Evolutionary conservation across 2,329 filamentous ascomycete genomes (phyloP).

Genomic region (Plenodomus lindquistii): DNA sequence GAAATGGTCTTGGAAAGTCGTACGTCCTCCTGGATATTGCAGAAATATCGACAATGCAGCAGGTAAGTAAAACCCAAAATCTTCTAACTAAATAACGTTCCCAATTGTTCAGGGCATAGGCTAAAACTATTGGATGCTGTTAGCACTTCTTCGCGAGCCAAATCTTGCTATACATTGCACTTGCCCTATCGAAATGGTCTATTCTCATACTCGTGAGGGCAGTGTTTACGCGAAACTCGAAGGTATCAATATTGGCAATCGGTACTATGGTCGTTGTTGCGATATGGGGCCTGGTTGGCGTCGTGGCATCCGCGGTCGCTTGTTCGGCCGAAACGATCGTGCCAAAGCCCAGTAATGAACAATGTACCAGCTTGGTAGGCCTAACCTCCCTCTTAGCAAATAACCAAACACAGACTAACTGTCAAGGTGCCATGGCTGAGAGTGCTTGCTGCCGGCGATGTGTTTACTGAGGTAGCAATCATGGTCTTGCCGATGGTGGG

Average conservation of each 20-base stretch:
- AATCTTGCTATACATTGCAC: slow-evolving; percentile 6
- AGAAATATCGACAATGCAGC: neutral
- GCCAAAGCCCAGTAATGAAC: neutral
- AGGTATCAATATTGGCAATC: neutral
- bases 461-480: slow-evolving; percentile 3
- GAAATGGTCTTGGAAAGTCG: slow-evolving; percentile 6
- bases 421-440: slow-evolving; percentile 5
- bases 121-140: too few relatives aligned
- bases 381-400: too few relatives aligned
- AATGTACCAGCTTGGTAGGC: slow-evolving; percentile 1
- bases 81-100: neutral
- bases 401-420: neutral
- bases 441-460: slow-evolving; percentile 1
- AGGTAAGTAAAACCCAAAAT: neutral
- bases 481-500: slow-evolving; percentile 4
- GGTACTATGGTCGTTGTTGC: neutral
- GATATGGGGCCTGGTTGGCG: slow-evolving; percentile 1
- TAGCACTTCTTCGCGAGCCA: slow-evolving; percentile 5
- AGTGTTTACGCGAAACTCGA: slow-evolving; percentile 2
- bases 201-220: slow-evolving; percentile 4
- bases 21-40: slow-evolving; percentile 1
- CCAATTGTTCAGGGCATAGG: too few relatives aligned
- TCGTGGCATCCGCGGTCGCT: slow-evolving; percentile 1
- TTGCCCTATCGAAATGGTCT: slow-evolving; percentile 7
- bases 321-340: slow-evolving; percentile 3